phyloP scores from a whole-genome alignment of 768 basidiomycete genomes.

The Lactarius tabidus region DNA sequence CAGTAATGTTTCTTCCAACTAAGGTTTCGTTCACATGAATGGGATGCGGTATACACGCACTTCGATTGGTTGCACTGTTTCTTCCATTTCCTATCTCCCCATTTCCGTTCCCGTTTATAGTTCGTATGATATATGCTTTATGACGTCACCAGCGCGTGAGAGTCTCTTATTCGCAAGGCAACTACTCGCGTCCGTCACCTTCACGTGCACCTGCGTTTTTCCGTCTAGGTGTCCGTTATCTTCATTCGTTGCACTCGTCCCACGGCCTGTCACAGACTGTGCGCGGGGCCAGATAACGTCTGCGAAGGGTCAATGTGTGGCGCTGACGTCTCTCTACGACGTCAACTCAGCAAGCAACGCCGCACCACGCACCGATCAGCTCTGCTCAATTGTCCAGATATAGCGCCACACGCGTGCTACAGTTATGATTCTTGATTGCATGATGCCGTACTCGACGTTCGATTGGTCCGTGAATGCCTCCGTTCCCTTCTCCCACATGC shows the following conservation, averaged over 20 bases:
- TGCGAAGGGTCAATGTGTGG: neutral
- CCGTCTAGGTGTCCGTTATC: neutral
- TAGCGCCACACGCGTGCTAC: neutral
- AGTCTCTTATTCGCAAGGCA: neutral
- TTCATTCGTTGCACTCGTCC: neutral
- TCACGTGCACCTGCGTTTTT: neutral
- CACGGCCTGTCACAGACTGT: neutral
- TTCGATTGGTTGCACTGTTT: neutral
- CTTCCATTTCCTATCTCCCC: neutral
- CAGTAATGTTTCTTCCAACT: neutral
- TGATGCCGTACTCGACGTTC: neutral
- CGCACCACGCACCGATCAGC: neutral
- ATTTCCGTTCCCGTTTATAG: neutral
- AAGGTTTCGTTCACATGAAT: neutral
- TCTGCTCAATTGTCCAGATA: neutral
- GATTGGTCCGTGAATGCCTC: neutral
- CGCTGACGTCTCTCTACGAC: neutral
- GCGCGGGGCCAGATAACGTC: neutral
- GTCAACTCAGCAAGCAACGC: neutral
- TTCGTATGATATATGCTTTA: neutral
- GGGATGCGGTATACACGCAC: neutral
- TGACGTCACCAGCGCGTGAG: neutral
- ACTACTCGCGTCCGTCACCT: neutral
- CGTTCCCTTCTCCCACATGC: neutral
- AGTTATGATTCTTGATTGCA: neutral